phyloP scores from a whole-genome alignment of 1,284 basidiomycete genomes.

The Rhizoctonia solani region DNA sequence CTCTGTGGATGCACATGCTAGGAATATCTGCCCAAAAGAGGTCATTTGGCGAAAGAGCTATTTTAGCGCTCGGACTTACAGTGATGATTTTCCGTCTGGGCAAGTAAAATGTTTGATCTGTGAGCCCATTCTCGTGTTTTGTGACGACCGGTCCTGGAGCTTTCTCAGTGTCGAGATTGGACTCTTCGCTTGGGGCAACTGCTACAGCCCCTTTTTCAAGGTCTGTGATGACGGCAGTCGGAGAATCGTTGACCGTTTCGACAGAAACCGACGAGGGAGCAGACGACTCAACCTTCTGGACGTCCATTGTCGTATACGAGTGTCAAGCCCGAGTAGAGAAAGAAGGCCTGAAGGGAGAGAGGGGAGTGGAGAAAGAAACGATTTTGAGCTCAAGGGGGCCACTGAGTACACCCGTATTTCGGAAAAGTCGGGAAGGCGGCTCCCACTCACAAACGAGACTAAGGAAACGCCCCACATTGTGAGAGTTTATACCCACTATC shows the following conservation, averaged over 20 bases:
- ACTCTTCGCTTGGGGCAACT: background rate
- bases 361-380: background rate
- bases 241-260: background rate
- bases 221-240: background rate
- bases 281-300: background rate
- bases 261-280: background rate
- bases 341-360: background rate
- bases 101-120: slow-evolving; percentile 3
- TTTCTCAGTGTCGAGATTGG: too few species aligned
- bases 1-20: slow-evolving; percentile 1
- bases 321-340: too few species aligned
- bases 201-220: background rate
- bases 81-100: slow-evolving; percentile 3
- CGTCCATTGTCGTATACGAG: background rate
- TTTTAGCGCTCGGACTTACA: background rate
- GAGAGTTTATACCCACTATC: too few species aligned
- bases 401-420: too few species aligned
- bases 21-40: too few species aligned
- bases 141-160: background rate
- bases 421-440: too few species aligned
- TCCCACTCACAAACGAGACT: too few species aligned
- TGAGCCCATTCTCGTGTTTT: slow-evolving; percentile 8
- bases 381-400: background rate
- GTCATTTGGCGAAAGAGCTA: background rate
- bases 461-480: too few species aligned